Evolutionary conservation across 306 rosid genomes (phyloP), one percentile per base, ranked within the genome.

Genomic region (Fragaria nilgerrensis): DNA sequence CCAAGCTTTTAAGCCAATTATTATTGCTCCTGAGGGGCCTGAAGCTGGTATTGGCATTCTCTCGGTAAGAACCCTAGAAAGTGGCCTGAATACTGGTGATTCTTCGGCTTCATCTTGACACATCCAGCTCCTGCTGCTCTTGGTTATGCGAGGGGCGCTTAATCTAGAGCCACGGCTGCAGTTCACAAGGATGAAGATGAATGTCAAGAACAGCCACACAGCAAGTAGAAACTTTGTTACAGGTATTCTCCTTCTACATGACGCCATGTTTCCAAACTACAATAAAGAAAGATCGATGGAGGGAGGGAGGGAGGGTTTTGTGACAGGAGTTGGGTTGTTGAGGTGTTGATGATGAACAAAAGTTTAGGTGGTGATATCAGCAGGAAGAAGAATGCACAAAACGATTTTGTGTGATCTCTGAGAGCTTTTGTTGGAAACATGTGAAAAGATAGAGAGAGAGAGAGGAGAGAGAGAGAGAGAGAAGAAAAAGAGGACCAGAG

Each of bases 1-100:
- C 91, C 89, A 81, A 56, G 88, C 86, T 78, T 77, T 84, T 44
- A 92, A 79, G 75, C 97, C 98, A 81, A 94, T 77, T 91, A 68
- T 94, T 94, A 84, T 94, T 94, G 98, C 70, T 90, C 91, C 90
- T n/a, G 98, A 94, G 79, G 98, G 98, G 50, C 96, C 93, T 2
- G 98, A 94, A 68, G 83, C 85, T 0, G 98, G 98, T 52, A 90
- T 85, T 0, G 89, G 98, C 14, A 85, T 56, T 75, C 98, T 85
- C 79, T 90, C 0, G 98, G 98, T 77, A 94, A 92, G 88, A 84
- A 94, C 4, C 94, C 97, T 63, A 80, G 78, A 81, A 92, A 95
- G 82, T 95, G 90, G 69, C 97, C 99, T 0, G 82, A 80, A n/a
- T 75, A 74, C 68, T 86, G 75, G 29, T 89, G 78, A 23, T 88